A percentile compares a stretch with the other conserved stretches of the same genome.
Conservation (phyloP, 1,284 basidiomycete species). For the Irpex sp. region DNA sequence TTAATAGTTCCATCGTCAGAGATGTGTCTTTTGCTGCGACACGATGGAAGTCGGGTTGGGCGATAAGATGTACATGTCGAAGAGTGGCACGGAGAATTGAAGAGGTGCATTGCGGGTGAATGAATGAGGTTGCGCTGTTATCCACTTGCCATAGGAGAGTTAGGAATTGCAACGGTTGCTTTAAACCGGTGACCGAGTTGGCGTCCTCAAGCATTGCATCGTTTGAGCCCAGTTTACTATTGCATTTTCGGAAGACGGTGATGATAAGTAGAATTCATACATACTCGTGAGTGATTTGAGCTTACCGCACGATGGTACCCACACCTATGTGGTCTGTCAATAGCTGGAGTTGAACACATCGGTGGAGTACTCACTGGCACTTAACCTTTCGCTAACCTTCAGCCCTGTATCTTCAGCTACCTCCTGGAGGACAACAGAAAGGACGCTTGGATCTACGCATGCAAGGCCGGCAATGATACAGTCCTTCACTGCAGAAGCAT, state of each 20-base stretch:
- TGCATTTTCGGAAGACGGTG: not conserved
- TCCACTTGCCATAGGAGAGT: not conserved
- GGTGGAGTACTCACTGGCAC: not conserved
- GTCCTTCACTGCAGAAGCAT: conserved; percentile 33
- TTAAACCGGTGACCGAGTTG: not conserved
- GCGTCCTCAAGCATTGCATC: not conserved
- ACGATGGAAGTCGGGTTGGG: not conserved
- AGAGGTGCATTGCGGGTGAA: not conserved
- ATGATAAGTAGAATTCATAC: not conserved
- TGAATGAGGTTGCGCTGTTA: not conserved
- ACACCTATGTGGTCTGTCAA: not conserved
- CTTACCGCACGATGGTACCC: not conserved
- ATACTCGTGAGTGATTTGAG: not conserved
- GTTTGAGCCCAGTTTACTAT: not conserved
- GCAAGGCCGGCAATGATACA: conserved; percentile 36
- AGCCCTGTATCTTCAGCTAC: not conserved
- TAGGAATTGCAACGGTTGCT: conserved; percentile 5
- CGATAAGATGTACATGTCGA: not conserved
- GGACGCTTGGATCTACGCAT: conserved; percentile 11
- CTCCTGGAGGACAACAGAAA: conserved; percentile 5
- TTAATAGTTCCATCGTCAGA: not conserved
- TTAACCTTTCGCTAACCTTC: not conserved
- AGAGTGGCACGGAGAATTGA: not conserved
- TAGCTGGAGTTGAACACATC: too few species aligned
- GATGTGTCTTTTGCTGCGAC: not conserved